Conservation (phyloP, 768 basidiomycete species). For the Xerocomellus chrysenteron region DNA sequence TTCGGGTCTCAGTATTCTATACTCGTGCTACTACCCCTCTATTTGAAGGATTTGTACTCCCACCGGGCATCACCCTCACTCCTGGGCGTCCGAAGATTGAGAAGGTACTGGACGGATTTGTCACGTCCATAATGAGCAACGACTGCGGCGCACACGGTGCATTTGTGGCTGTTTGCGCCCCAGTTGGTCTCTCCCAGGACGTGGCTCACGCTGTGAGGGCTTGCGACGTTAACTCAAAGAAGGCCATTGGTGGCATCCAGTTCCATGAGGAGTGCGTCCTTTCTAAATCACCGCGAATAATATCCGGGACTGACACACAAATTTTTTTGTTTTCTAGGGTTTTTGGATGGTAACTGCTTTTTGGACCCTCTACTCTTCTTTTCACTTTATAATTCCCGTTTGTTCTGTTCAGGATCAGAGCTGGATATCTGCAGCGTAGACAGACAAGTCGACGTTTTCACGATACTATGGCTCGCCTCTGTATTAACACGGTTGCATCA, state of each 20-base stretch:
- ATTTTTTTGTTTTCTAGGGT: not conserved
- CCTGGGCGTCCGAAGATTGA: slow-evolving; percentile 52
- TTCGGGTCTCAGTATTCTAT: slow-evolving; percentile 56
- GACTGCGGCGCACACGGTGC: slow-evolving; percentile 31
- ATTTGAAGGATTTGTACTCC: slow-evolving; percentile 24
- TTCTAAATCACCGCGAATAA: slow-evolving; percentile 1
- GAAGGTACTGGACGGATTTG: slow-evolving; percentile 44
- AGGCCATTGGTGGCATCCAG: slow-evolving; percentile 37
- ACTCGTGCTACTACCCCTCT: slow-evolving; percentile 41
- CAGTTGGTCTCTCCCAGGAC: slow-evolving; percentile 35
- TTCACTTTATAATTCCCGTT: not conserved
- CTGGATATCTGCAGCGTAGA: too few relatives aligned
- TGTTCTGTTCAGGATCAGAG: too few relatives aligned
- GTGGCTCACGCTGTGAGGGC: slow-evolving; percentile 32
- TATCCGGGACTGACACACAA: not conserved
- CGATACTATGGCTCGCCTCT: too few relatives aligned
- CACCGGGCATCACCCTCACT: slow-evolving; percentile 43
- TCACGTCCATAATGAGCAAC: slow-evolving; percentile 39
- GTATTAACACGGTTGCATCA: too few relatives aligned
- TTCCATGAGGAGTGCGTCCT: slow-evolving; percentile 39
- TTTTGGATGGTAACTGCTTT: slow-evolving; percentile 25
- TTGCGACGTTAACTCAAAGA: slow-evolving; percentile 27
- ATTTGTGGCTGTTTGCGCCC: slow-evolving; percentile 44
- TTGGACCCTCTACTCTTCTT: not conserved
- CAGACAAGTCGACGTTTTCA: too few relatives aligned